These are phyloP conservation scores for Ampelocalamus luodianensis DNA, from an alignment of 176 grass and related monocot genomes.

Conservation along the genomic window DNA sequence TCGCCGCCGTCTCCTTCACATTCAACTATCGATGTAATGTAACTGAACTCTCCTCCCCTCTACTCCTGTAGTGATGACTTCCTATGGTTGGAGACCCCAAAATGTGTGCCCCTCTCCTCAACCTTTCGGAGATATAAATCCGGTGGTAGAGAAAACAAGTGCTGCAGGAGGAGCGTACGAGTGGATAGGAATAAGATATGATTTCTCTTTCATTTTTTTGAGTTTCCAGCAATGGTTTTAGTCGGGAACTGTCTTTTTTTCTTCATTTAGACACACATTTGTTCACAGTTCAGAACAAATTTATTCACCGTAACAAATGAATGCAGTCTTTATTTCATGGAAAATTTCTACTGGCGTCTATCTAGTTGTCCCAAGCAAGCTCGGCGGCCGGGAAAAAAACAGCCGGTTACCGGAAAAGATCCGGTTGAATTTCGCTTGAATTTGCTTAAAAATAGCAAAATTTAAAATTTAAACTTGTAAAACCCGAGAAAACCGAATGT, in stretches of 20 bases:
- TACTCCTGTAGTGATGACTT: neutral
- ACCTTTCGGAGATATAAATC: neutral
- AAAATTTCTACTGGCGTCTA: no score
- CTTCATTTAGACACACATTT: neutral
- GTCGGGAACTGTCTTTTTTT: neutral
- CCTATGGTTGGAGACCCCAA: neutral
- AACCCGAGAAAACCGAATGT: no score
- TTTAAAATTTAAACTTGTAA: no score
- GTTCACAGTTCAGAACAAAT: no score
- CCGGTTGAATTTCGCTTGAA: no score
- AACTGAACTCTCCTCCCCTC: constrained; percentile 4
- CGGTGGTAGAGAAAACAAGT: neutral
- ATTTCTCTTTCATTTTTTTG: neutral
- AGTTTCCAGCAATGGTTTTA: neutral
- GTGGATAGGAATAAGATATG: constrained; percentile 21
- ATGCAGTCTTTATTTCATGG: neutral
- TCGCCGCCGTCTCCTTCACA: neutral
- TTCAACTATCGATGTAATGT: constrained; percentile 32
- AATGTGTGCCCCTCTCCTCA: neutral
- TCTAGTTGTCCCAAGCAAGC: no score
- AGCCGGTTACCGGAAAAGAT: no score
- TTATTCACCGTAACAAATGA: neutral
- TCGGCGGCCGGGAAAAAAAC: no score
- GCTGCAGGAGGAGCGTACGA: neutral
- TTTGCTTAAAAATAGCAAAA: no score